Evolutionary conservation across 2,329 filamentous ascomycete species (phyloP).

Genomic region (Colletotrichum liaoningense): DNA sequence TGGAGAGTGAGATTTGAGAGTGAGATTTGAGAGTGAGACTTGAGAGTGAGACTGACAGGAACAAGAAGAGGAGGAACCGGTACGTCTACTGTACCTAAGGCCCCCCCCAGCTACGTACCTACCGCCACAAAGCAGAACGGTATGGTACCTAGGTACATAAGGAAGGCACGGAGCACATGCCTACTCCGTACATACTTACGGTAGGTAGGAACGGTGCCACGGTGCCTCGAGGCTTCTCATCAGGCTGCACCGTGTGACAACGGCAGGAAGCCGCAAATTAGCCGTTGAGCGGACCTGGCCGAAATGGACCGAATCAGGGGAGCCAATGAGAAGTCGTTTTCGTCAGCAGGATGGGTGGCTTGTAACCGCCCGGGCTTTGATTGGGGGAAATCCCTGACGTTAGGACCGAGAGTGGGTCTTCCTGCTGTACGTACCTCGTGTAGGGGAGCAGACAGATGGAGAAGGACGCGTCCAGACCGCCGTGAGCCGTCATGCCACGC

Average conservation of each 20-base stretch:
- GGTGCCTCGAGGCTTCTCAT: too few species aligned
- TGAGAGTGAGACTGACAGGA: too few species aligned
- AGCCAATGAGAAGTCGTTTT: neutral
- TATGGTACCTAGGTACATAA: too few species aligned
- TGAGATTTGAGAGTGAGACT: too few species aligned
- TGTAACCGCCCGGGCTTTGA: slow-evolving; percentile 1
- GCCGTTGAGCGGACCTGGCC: slow-evolving; percentile 15
- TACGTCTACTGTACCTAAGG: too few species aligned
- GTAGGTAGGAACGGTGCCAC: too few species aligned
- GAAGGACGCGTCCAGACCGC: slow-evolving; percentile 14
- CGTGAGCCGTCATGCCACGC: neutral
- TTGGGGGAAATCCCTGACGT: slow-evolving; percentile 4
- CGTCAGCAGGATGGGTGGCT: neutral
- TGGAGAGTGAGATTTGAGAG: too few species aligned
- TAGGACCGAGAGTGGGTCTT: slow-evolving; percentile 2
- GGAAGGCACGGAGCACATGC: too few species aligned
- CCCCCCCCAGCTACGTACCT: too few species aligned
- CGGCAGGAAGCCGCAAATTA: neutral
- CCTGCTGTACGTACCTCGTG: neutral
- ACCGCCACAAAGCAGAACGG: too few species aligned
- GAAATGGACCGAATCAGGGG: slow-evolving; percentile 3
- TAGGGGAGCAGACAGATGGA: slow-evolving; percentile 2
- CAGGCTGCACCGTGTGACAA: neutral
- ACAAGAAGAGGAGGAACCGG: too few species aligned
- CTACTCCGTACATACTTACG: neutral